Percentiles rank a stretch among this genome's conserved stretches.
Conservation (phyloP, 2,329 filamentous ascomycete genomes). For the Knufia petricola region DNA sequence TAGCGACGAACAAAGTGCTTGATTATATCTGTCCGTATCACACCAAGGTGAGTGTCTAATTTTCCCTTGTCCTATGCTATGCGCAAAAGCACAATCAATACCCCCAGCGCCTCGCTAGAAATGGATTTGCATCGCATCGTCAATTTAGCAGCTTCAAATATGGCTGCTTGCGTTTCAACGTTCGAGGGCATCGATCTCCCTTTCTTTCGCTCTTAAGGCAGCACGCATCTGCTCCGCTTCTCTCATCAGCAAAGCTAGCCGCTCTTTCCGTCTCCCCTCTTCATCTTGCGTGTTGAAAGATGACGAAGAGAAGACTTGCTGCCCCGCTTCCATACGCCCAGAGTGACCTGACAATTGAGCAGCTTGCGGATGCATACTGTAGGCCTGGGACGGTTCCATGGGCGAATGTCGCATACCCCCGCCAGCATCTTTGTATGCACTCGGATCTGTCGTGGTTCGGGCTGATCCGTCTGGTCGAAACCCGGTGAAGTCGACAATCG, state of each 20-base stretch:
- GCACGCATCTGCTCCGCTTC: constrained; percentile 70
- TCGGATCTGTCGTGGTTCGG: constrained; percentile 27
- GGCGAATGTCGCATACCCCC: constrained; percentile 17
- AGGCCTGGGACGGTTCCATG: constrained; percentile 3
- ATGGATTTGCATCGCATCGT: neutral
- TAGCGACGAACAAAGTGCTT: no score
- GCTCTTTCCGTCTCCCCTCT: constrained; percentile 11
- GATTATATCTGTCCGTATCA: neutral
- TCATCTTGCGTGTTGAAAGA: constrained; percentile 14
- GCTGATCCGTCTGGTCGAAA: constrained; percentile 28
- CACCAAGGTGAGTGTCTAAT: neutral
- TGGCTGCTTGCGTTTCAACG: neutral
- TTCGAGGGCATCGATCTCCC: constrained; percentile 52
- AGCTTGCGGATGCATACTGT: constrained; percentile 13
- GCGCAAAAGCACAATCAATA: neutral
- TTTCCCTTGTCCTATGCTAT: neutral
- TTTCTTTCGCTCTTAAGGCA: constrained; percentile 62
- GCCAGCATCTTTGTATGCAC: constrained; percentile 28
- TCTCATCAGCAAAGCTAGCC: constrained; percentile 44
- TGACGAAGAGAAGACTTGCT: constrained; percentile 24
- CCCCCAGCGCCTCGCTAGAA: constrained; percentile 10
- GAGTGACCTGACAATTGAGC: constrained; percentile 27
- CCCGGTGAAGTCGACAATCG: constrained; percentile 42
- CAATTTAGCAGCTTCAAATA: neutral
- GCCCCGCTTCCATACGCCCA: constrained; percentile 33